Base-by-base conservation (phyloP, 2,329 filamentous ascomycete species). In the Fusarium heterosporum region DNA sequence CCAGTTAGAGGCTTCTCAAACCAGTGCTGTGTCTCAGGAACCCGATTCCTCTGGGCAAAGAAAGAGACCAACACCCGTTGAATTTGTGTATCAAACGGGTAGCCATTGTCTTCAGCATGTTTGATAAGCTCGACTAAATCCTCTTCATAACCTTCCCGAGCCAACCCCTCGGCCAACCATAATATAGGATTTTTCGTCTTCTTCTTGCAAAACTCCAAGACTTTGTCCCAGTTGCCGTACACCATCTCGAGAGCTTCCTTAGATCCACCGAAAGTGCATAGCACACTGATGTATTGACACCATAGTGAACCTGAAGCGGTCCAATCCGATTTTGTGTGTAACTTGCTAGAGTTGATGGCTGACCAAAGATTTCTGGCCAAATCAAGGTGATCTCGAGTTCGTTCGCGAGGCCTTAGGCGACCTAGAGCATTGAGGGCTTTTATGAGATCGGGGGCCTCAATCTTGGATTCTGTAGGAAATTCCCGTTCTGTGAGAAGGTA, bases 1-100 rank as follows among this genome's bases (percentile, higher is more conserved):
- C 61, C 57, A 13, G 72, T 54, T 11, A 89, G 78, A 2, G 85
- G 81, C 63, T 85, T 86, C 22, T 84, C 78, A 71, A 91, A 93
- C 87, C 93, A 93, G 13, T 81, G 75, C 72, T 90, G 89, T 4
- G 89, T 89, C 62, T 87, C 84, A n/a, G 82, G 75, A 6, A 90
- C 73, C 45, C 87, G 80, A 67, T 89, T 80, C 42, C 81, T 82
- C 13, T 80, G 75, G 2, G 89, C 86, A 70, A 89, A 93, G 69
- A 90, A 90, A 0, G 76, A 77, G 4, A 89, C 84, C 74, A 96
- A 81, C 32, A 85, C 75, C 57, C 82, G 75, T 68, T 89, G 84
- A 50, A 87, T 74, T 5, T 73, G 69, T 4, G 78, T 75, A 54
- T 80, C 79, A 64, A 82, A 85, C 14, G 78, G 74, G 9, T 85